These are phyloP conservation scores for Smallanthus sonchifolius DNA, from an alignment of 129 eudicot species.

Conservation along the genomic window DNA sequence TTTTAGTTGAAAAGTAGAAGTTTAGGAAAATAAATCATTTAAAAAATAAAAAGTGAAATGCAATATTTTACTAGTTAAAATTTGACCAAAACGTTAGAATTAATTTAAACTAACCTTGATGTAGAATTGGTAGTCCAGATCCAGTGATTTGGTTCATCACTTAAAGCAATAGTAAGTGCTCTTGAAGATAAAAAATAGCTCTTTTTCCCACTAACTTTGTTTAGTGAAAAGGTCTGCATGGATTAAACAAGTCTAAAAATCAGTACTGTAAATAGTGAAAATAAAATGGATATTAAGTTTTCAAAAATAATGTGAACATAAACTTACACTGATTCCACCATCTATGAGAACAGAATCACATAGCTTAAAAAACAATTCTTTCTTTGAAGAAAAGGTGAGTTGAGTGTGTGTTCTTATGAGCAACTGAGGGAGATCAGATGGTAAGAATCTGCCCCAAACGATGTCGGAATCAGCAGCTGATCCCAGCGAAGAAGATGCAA, in stretches of 20 bases:
- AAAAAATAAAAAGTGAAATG: background rate
- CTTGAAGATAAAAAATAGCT: constrained; percentile 43
- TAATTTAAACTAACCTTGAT: constrained; percentile 39
- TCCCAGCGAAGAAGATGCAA: constrained; percentile 10
- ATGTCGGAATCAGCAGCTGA: constrained; percentile 20
- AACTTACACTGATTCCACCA: constrained; percentile 53
- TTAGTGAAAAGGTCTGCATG: constrained; percentile 48
- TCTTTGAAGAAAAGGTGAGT: constrained; percentile 37
- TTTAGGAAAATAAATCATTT: background rate
- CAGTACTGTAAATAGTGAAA: too few relatives aligned
- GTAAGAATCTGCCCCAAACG: constrained; percentile 26
- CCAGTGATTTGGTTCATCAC: constrained; percentile 48
- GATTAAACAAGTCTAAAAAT: background rate
- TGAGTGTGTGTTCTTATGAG: constrained; percentile 40
- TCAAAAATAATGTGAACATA: background rate
- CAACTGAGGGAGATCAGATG: constrained; percentile 22
- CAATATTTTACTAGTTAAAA: background rate
- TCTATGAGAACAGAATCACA: constrained; percentile 53
- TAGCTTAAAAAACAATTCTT: constrained; percentile 39
- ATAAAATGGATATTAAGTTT: too few relatives aligned
- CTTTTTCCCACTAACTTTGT: constrained; percentile 45
- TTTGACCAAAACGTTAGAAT: background rate
- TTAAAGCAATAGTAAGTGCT: constrained; percentile 40
- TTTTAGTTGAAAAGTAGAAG: background rate
- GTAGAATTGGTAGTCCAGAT: constrained; percentile 39